Base-by-base conservation (phyloP, 2,329 filamentous ascomycete genomes). In the Stemphylium vesicarium region DNA sequence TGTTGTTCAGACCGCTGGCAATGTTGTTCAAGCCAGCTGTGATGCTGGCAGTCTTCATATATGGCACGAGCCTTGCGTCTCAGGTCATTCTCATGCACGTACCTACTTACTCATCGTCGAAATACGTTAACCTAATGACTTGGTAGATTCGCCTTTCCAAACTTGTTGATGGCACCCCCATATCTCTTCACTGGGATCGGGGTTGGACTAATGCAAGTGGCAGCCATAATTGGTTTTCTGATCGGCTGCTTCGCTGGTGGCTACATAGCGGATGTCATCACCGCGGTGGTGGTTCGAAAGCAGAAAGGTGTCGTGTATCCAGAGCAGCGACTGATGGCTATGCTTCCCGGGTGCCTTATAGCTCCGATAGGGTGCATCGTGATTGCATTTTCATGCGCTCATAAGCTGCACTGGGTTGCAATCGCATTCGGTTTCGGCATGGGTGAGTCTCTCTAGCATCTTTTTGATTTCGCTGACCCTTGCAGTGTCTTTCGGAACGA, bases 381-480 rank as follows among this genome's bases (percentile, higher is more conserved):
- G 2, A 41, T 47, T 15, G 47, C 47, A 18, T 56, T 56, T 13
- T 41, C 53, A 26, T 56, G 53, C 36, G 45, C 53, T 4, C 33
- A 50, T 38, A 51, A 56, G 46, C 36, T 56, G 15, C 47, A 51
- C 31, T 56, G 53, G 47, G 41, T 50, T 42, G 53, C 53, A 5
- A 47, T 56, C 29, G 53, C 53, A 15, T 41, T 56, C 18, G 53
- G 53, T 12, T 56, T 56, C 29, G 53, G 47, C n/a, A 46, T 56
- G 41, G 26, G 53, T 51, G 41, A 40, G 36, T 47, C 11, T 24
- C 11, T 35, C 10, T 10, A 13, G 12, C 12, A 11, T 41, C 6
- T 12, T 32, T 13, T 20, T 20, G 20, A 10, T 26, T 32, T 10
- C 15, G n/a, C 29, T 48, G 20, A 36, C 10, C 8, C n/a, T 49